phyloP scores from a whole-genome alignment of 441 rosid genomes.

The Sinapis alba region DNA sequence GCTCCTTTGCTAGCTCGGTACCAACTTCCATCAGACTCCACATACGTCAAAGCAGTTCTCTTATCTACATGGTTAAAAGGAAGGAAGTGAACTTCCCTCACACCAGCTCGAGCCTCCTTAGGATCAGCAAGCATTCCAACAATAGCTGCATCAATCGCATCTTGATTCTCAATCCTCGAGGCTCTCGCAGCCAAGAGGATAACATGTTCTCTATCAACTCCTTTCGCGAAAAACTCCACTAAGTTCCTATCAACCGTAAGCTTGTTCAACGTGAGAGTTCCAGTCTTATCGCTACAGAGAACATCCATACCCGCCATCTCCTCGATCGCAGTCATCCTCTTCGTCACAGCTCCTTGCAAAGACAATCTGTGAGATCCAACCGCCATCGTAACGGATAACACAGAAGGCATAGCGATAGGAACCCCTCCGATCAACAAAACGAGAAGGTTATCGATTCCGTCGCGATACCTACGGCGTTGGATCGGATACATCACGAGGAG shows the following conservation, averaged over 20 bases:
- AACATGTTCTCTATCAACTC: conserved; percentile 50
- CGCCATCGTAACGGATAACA: conserved; percentile 94
- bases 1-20: conserved; percentile 93
- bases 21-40: conserved; percentile 77
- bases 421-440: conserved; percentile 94
- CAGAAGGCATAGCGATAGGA: conserved; percentile 95
- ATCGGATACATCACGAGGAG: conserved; percentile 79
- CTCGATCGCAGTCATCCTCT: conserved; percentile 97
- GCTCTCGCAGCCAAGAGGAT: conserved; percentile 62
- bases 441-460: conserved; percentile 82
- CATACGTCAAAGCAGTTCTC: conserved; percentile 85
- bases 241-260: conserved; percentile 73
- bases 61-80: conserved; percentile 91
- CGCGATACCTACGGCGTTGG: conserved; percentile 70
- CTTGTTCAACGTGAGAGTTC: conserved; percentile 84
- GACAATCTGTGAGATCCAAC: conserved; percentile 91
- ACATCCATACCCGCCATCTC: conserved; percentile 99
- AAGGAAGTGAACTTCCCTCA: conserved; percentile 76
- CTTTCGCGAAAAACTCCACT: conserved; percentile 63
- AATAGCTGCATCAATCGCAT: conserved; percentile 56
- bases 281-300: conserved; percentile 91
- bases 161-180: conserved; percentile 58
- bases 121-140: conserved; percentile 64
- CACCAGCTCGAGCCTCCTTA: conserved; percentile 73
- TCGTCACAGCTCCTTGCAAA: conserved; percentile 92